phyloP scores from a whole-genome alignment of 805 yeast genomes.

The Kluyveromyces starmeri region DNA sequence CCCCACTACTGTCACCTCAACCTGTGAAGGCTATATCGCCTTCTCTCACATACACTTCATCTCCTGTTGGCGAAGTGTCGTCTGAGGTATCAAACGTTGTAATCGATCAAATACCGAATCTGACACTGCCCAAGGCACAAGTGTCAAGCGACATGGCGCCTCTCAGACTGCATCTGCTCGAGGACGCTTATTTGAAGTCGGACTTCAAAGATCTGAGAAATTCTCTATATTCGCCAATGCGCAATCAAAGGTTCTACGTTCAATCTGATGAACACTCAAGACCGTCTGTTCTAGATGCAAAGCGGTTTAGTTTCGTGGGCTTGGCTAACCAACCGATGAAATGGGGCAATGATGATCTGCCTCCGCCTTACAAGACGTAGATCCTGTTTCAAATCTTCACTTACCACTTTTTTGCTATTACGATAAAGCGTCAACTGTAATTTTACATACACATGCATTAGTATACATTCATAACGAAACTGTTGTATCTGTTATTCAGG shows the following conservation, averaged over 20 bases:
- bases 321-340: constrained; percentile 11
- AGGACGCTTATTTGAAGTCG: constrained; percentile 8
- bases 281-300: constrained; percentile 14
- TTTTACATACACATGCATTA: background rate
- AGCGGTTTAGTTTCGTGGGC: constrained; percentile 19
- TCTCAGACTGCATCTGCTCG: constrained; percentile 7
- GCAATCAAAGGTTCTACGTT: constrained; percentile 9
- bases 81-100: background rate
- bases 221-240: constrained; percentile 16
- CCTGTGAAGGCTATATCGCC: constrained; percentile 1
- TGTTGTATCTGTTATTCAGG: background rate
- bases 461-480: background rate
- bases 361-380: constrained; percentile 22
- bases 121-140: constrained; percentile 1
- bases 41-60: background rate
- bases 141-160: constrained; percentile 6
- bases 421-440: too few species aligned
- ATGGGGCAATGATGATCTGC: constrained; percentile 26
- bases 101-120: background rate
- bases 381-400: too few species aligned
- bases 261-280: constrained; percentile 8
- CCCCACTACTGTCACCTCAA: constrained; percentile 3
- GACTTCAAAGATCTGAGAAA: constrained; percentile 15
- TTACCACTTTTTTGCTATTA: too few species aligned
- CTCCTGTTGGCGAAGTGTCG: background rate